Conservation (phyloP, 257 asterid genomes). For the Petunia axillaris region DNA sequence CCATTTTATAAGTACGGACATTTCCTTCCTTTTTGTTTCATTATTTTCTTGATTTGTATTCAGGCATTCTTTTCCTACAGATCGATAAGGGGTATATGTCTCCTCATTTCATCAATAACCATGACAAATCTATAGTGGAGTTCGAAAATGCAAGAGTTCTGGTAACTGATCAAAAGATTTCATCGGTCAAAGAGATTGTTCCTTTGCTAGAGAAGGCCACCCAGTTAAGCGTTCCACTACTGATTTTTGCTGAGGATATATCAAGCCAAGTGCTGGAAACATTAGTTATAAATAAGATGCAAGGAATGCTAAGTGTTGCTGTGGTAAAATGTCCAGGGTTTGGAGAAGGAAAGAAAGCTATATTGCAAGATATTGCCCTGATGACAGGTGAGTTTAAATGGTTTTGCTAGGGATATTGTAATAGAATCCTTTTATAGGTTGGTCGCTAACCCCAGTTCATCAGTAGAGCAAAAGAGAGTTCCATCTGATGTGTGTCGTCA, state of each 20-base stretch:
- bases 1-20: neutral
- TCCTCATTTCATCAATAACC: constrained; percentile 82
- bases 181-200: constrained; percentile 62
- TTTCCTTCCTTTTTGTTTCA: constrained; percentile 35
- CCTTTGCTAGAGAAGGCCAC: constrained; percentile 93
- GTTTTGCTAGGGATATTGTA: neutral
- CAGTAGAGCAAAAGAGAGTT: neutral
- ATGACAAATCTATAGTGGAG: constrained; percentile 73
- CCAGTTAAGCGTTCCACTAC: constrained; percentile 85
- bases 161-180: constrained; percentile 88
- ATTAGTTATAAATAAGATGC: constrained; percentile 74
- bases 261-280: constrained; percentile 74
- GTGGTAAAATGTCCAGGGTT: constrained; percentile 88
- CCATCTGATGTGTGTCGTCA: neutral
- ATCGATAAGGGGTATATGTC: constrained; percentile 95
- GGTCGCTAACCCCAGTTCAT: neutral
- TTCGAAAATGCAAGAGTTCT: constrained; percentile 82
- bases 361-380: constrained; percentile 90
- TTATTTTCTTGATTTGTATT: constrained; percentile 65
- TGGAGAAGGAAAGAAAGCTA: constrained; percentile 78
- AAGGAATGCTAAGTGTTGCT: constrained; percentile 76
- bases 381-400: constrained; percentile 68
- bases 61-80: constrained; percentile 93
- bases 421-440: neutral
- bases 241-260: constrained; percentile 91